Evolutionary conservation across 768 basidiomycete genomes (phyloP), one percentile per base, ranked within the genome.

Genomic region (Kwoniella newhampshirensis): DNA sequence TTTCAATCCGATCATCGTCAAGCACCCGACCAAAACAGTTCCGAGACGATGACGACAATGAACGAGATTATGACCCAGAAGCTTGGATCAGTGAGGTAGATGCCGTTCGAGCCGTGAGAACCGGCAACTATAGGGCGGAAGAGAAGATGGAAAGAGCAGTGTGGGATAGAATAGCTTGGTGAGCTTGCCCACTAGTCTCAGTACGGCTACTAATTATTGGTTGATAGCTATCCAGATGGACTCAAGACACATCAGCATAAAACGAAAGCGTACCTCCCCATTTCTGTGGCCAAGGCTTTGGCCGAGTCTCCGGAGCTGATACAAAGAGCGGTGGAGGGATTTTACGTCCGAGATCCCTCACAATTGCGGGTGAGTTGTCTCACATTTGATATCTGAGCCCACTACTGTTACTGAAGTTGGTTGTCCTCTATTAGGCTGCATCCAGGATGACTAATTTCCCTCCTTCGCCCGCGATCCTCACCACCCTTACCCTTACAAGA

Each of bases 261-360:
- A 9, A 85, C 92, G 0, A 86, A 86, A 59, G 88, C 84, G 1
- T 88, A 87, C 67, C 74, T 99, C 7, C 92, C 96, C 4, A 60
- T 79, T 15, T 88, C 91, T 51, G 83, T 98, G 51, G 88, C 87
- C 3, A 85, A 82, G 67, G 86, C 88, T 0, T 79, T 99, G 27
- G 72, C 79, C 6, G 76, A 79, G 9, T 79, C 85, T 59, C 87
- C 86, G 0, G 77, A 81, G 1, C 81, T 99, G 13, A 80, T 93
- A 15, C 91, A 97, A 66, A 87, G 86, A 67, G 88, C 93, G 0
- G 82, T 88, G 2, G 92, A 93, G 76, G 83, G 88, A 3, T 99
- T 99, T 75, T 99, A 99, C 75, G 96, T 92, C 3, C 83, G 96
- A 51, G 96, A 98, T 79, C 88, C 89, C 0, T 80, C 87, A 13